Evolutionary conservation across 2,329 filamentous ascomycete genomes (phyloP).

Genomic region (Colletotrichum lupini): DNA sequence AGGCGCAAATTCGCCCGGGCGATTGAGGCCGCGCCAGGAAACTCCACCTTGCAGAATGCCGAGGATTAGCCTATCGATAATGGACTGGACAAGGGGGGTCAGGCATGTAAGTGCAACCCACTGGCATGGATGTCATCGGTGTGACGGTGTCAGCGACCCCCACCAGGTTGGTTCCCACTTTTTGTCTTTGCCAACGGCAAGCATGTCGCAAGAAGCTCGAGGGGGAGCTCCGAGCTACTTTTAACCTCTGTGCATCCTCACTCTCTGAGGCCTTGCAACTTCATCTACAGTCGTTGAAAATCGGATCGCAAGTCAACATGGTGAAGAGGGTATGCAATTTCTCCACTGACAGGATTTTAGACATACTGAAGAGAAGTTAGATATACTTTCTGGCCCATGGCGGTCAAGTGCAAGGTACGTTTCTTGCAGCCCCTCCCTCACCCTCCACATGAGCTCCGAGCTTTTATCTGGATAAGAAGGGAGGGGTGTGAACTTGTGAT

Average conservation of each 20-base stretch:
- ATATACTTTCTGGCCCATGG: constrained; percentile 75
- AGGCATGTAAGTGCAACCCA: not conserved
- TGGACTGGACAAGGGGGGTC: not conserved
- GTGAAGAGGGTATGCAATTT: constrained; percentile 47
- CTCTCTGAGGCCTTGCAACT: not conserved
- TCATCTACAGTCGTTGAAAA: not conserved
- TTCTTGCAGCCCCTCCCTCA: constrained; percentile 53
- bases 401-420: constrained; percentile 72
- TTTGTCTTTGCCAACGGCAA: not conserved
- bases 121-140: constrained; percentile 18
- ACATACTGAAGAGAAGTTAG: constrained; percentile 46
- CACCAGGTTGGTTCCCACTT: not conserved
- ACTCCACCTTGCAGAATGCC: not conserved
- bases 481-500: not conserved
- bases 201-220: constrained; percentile 6
- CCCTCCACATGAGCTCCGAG: constrained; percentile 45
- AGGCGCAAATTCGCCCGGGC: not conserved
- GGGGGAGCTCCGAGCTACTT: constrained; percentile 32
- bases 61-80: constrained; percentile 11
- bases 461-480: constrained; percentile 25
- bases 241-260: constrained; percentile 12
- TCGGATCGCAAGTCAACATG: constrained; percentile 38
- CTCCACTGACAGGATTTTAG: not conserved
- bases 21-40: not conserved
- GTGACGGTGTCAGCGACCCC: constrained; percentile 1